Conservation (phyloP, 2,329 filamentous ascomycete species). For the Cladosporium sp. region DNA sequence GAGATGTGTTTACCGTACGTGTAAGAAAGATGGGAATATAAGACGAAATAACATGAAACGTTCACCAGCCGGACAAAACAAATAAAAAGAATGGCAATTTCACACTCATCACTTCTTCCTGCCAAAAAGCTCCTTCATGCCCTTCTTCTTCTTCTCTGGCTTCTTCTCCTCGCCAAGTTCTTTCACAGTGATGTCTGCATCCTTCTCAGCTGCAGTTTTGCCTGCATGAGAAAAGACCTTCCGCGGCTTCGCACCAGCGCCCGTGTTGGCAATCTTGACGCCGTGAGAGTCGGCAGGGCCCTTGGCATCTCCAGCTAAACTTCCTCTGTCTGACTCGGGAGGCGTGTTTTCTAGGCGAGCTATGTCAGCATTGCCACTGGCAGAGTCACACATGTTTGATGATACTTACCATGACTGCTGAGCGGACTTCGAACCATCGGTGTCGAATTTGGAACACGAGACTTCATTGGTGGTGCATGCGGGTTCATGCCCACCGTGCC, state of each 20-base stretch:
- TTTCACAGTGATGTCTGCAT: background rate
- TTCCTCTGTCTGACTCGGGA: background rate
- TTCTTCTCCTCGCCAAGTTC: background rate
- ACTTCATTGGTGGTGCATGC: background rate
- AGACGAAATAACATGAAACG: too few relatives aligned
- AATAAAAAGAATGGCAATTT: background rate
- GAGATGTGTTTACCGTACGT: too few relatives aligned
- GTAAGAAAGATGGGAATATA: too few relatives aligned
- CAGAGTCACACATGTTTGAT: background rate
- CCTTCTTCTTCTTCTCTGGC: constrained; percentile 25
- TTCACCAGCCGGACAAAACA: background rate
- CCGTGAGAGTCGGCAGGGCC: constrained; percentile 21
- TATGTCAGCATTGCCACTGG: background rate
- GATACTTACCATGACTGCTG: constrained; percentile 23
- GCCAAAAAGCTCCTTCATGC: constrained; percentile 24
- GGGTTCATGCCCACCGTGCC: background rate
- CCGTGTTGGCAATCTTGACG: constrained; percentile 4
- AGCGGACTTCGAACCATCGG: constrained; percentile 19
- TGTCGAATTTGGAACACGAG: background rate
- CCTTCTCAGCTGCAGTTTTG: background rate
- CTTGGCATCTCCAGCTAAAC: constrained; percentile 15
- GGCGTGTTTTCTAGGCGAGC: constrained; percentile 21
- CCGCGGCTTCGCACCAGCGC: constrained; percentile 18
- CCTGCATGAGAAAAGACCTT: constrained; percentile 29
- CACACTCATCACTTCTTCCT: constrained; percentile 17